These are phyloP conservation scores for Cicer chorassanicum DNA, from an alignment of 306 rosid genomes.

Conservation along the genomic window DNA sequence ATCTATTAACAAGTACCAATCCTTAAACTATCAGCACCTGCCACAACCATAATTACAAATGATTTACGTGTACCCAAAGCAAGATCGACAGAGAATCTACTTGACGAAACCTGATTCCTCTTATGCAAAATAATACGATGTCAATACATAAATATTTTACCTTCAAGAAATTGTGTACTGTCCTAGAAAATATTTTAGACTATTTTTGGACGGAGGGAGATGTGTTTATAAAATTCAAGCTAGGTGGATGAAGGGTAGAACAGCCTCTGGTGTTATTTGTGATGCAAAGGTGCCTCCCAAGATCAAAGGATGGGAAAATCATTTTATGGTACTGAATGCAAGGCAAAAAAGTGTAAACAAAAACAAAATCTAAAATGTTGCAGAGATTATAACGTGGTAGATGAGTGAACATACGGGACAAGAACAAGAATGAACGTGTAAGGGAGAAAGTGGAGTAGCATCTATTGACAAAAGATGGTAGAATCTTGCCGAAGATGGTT, in stretches of 20 bases:
- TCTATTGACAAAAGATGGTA: neutral
- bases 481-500: neutral
- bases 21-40: too few relatives aligned
- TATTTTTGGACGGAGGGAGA: neutral
- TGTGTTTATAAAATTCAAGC: slow-evolving; percentile 1
- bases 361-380: neutral
- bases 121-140: neutral
- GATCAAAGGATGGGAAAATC: neutral
- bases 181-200: neutral
- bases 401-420: neutral
- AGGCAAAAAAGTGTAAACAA: neutral
- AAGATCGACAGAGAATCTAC: neutral
- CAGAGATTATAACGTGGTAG: neutral
- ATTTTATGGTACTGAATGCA: neutral
- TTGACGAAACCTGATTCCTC: neutral
- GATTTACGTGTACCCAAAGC: neutral
- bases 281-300: neutral
- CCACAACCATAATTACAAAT: neutral
- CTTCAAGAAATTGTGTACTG: neutral
- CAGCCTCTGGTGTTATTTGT: neutral
- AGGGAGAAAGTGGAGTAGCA: neutral
- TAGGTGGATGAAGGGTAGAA: slow-evolving; percentile 5
- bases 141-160: neutral
- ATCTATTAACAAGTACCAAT: too few relatives aligned
- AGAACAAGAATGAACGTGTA: neutral